A percentile compares a stretch with the other conserved stretches of the same genome.
phyloP scores from a whole-genome alignment of 2,329 filamentous ascomycete genomes.

The Colletotrichum truncatum region DNA sequence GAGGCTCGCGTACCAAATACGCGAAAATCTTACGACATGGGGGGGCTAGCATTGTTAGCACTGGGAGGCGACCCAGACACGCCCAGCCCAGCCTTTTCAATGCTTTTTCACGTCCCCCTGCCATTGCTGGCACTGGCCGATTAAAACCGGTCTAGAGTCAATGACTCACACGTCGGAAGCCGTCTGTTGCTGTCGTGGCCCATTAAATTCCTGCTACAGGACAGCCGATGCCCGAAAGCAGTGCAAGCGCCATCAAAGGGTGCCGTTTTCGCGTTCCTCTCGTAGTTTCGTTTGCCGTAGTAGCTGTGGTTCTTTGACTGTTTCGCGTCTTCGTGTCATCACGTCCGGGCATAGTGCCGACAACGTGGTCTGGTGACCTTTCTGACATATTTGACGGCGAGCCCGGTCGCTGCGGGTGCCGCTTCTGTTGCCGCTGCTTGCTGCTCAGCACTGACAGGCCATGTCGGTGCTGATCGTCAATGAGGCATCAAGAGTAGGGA shows the following conservation, averaged over 20 bases:
- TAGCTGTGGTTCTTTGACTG: not conserved
- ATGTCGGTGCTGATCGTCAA: conserved; percentile 25
- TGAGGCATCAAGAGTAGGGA: conserved; percentile 32
- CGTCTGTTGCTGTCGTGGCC: conserved; percentile 24
- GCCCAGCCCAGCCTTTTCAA: conserved; percentile 15
- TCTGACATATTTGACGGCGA: conserved; percentile 26
- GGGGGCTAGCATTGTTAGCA: not conserved
- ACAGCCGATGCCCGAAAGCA: conserved; percentile 26
- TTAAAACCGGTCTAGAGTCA: conserved; percentile 25
- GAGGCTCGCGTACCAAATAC: conserved; percentile 29
- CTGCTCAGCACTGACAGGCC: conserved; percentile 21
- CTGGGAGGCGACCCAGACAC: conserved; percentile 9
- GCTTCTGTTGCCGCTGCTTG: not conserved
- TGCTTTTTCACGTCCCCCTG: conserved; percentile 12
- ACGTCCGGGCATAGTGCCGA: conserved; percentile 15
- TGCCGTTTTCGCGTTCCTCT: conserved; percentile 21
- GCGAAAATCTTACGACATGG: conserved; percentile 7
- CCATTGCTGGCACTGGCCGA: conserved; percentile 19
- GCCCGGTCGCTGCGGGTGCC: conserved; percentile 7
- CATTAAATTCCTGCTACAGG: conserved; percentile 22
- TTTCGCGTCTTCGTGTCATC: conserved; percentile 21
- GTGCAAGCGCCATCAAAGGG: conserved; percentile 9
- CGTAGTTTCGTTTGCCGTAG: not conserved
- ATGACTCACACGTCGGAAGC: conserved; percentile 32
- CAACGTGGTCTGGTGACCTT: conserved; percentile 24